Evolutionary conservation across 208 protist species (phyloP).

Genomic region (Trypanosoma brucei): DNA sequence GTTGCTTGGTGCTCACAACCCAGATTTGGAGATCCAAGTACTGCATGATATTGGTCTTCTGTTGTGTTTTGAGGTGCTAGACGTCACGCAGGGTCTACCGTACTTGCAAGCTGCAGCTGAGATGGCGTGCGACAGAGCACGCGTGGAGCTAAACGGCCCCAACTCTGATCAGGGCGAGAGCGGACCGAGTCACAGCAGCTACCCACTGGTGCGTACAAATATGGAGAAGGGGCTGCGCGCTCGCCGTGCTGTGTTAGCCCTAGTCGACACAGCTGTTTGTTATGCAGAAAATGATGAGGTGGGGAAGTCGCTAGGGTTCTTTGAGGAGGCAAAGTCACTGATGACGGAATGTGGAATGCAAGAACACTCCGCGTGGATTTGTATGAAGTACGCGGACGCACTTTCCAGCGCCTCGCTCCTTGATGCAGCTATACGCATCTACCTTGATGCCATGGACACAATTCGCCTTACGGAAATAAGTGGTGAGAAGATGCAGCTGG

Average conservation of each 20-base stretch:
- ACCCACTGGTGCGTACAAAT: slow-evolving; percentile 7
- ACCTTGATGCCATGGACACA: slow-evolving; percentile 39
- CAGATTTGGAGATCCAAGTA: slow-evolving; percentile 41
- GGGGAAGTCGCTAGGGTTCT: slow-evolving; percentile 48
- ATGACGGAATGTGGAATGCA: slow-evolving; percentile 41
- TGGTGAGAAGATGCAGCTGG: slow-evolving; percentile 15
- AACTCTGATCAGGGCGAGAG: neutral
- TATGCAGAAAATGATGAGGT: slow-evolving; percentile 39
- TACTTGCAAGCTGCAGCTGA: slow-evolving; percentile 64
- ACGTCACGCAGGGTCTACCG: slow-evolving; percentile 34
- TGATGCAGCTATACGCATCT: slow-evolving; percentile 56
- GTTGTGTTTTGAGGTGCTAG: slow-evolving; percentile 37
- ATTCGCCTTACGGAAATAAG: slow-evolving; percentile 20
- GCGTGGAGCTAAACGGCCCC: slow-evolving; percentile 16
- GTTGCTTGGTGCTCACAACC: slow-evolving; percentile 34
- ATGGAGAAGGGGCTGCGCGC: slow-evolving; percentile 18
- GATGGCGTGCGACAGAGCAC: slow-evolving; percentile 58
- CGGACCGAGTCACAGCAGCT: no score
- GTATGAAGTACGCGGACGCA: slow-evolving; percentile 61
- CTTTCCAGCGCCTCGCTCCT: slow-evolving; percentile 41
- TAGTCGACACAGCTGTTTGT: slow-evolving; percentile 60
- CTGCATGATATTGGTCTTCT: slow-evolving; percentile 74
- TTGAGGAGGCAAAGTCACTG: slow-evolving; percentile 48
- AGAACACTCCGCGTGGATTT: slow-evolving; percentile 46
- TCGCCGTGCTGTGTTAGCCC: slow-evolving; percentile 38